phyloP scores from a whole-genome alignment of 1,284 basidiomycete species.

The Sphaerobolus stellatus region DNA sequence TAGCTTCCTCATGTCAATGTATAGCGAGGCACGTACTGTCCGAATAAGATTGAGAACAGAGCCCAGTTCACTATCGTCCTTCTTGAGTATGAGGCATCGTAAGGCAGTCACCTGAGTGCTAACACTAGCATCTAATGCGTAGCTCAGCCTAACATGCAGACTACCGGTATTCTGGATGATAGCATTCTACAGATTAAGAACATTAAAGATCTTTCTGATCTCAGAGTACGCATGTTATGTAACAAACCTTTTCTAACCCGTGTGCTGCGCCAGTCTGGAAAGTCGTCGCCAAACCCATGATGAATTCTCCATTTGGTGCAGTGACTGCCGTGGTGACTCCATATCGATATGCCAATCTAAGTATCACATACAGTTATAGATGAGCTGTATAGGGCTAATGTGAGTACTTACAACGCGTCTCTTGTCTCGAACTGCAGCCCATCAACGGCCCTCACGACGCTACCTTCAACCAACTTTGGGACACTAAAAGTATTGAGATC shows the following conservation, averaged over 20 bases:
- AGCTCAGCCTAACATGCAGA: conserved; percentile 74
- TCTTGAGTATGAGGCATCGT: conserved; percentile 51
- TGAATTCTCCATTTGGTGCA: conserved; percentile 60
- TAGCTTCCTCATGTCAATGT: not conserved
- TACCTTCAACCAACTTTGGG: conserved; percentile 45
- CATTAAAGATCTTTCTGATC: no score
- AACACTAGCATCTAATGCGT: conserved; percentile 50
- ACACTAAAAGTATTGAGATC: conserved; percentile 49
- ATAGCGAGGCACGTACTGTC: not conserved
- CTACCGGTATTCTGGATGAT: conserved; percentile 64
- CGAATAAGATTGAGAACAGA: not conserved
- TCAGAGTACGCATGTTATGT: no score
- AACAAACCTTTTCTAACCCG: no score
- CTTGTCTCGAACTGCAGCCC: conserved; percentile 52
- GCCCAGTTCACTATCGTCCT: conserved; percentile 43
- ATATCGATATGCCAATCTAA: conserved; percentile 59
- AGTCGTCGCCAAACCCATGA: conserved; percentile 58
- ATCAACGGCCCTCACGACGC: conserved; percentile 49
- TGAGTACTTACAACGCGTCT: conserved; percentile 49
- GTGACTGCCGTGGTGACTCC: conserved; percentile 64
- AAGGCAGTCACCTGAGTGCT: conserved; percentile 72
- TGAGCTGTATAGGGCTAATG: no score
- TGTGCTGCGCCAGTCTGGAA: conserved; percentile 68
- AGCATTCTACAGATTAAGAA: no score
- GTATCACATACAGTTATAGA: no score